A percentile compares a stretch with the other conserved stretches of the same genome.
Evolutionary conservation across 1,284 basidiomycete genomes (phyloP).

Genomic region (Irpex sp.): DNA sequence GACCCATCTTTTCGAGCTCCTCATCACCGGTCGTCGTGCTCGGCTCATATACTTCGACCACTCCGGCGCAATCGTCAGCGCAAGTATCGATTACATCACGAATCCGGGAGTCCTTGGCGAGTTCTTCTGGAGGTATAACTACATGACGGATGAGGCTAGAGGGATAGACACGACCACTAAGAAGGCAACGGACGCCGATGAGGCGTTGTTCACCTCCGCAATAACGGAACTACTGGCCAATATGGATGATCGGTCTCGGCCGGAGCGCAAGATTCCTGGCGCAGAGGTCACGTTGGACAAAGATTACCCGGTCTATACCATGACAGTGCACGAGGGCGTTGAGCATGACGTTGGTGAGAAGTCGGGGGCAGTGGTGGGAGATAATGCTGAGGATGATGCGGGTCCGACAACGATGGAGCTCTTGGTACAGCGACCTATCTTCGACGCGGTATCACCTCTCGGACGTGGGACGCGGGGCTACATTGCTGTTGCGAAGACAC

Average conservation of each 20-base stretch:
- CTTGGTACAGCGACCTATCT: slow-evolving; percentile 1
- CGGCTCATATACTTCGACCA: slow-evolving; percentile 2
- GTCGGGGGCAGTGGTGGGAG: neutral
- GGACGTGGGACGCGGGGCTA: slow-evolving; percentile 2
- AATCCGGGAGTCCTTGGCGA: neutral
- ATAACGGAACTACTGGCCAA: neutral
- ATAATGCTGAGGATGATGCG: neutral
- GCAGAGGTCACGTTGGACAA: neutral
- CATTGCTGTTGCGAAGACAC: neutral
- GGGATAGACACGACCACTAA: neutral
- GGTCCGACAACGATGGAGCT: neutral
- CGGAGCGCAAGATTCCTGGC: neutral
- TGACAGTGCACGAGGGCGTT: neutral
- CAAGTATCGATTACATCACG: neutral
- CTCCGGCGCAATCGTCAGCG: neutral
- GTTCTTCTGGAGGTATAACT: slow-evolving; percentile 2
- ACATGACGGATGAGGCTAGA: neutral
- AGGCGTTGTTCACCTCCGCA: neutral
- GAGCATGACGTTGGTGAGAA: neutral
- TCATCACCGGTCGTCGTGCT: neutral
- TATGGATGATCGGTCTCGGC: neutral
- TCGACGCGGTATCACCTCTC: neutral
- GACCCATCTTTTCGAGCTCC: neutral
- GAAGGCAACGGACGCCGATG: neutral
- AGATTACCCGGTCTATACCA: neutral